phyloP scores from a whole-genome alignment of 805 yeast species.

The Yamadazyma paraphyllophila region DNA sequence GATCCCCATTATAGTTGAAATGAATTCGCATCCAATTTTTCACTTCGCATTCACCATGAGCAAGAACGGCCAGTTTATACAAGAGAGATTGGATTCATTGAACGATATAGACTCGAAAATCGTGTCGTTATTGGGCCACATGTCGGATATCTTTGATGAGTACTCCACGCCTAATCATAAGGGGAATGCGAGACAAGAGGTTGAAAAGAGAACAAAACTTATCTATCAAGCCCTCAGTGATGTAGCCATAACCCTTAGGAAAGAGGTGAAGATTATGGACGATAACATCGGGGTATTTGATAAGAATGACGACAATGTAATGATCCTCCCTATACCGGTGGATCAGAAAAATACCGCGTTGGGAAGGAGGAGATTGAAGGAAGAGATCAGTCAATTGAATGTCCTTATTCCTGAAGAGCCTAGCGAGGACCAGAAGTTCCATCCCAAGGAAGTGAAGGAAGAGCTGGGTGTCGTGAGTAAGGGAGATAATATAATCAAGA shows the following conservation, averaged over 20 bases:
- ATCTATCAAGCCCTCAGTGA: slow-evolving; percentile 57
- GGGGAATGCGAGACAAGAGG: slow-evolving; percentile 32
- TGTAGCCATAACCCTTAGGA: slow-evolving; percentile 58
- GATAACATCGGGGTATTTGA: slow-evolving; percentile 50
- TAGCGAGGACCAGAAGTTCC: slow-evolving; percentile 9
- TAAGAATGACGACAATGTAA: slow-evolving; percentile 42
- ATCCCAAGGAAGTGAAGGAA: slow-evolving; percentile 1
- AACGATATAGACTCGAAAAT: slow-evolving; percentile 52
- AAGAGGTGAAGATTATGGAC: slow-evolving; percentile 66
- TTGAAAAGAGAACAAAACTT: slow-evolving; percentile 41
- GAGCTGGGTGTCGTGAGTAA: background rate
- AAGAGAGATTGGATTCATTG: slow-evolving; percentile 51
- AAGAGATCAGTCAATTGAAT: slow-evolving; percentile 35
- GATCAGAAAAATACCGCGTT: slow-evolving; percentile 70
- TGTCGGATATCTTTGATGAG: slow-evolving; percentile 47
- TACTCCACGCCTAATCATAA: slow-evolving; percentile 29
- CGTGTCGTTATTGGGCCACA: slow-evolving; percentile 48
- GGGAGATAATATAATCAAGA: slow-evolving; percentile 3
- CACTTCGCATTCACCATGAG: background rate
- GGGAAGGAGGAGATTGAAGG: slow-evolving; percentile 55
- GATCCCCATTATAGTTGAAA: slow-evolving; percentile 28
- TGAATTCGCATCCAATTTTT: slow-evolving; percentile 3
- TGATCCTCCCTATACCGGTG: slow-evolving; percentile 65
- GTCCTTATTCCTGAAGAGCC: slow-evolving; percentile 14
- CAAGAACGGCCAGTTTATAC: slow-evolving; percentile 31